Percentiles rank a stretch among this genome's conserved stretches.
These are phyloP conservation scores for Rhytidhysteron rufulum DNA, from an alignment of 2,329 filamentous ascomycete genomes.

Conservation along the genomic window DNA sequence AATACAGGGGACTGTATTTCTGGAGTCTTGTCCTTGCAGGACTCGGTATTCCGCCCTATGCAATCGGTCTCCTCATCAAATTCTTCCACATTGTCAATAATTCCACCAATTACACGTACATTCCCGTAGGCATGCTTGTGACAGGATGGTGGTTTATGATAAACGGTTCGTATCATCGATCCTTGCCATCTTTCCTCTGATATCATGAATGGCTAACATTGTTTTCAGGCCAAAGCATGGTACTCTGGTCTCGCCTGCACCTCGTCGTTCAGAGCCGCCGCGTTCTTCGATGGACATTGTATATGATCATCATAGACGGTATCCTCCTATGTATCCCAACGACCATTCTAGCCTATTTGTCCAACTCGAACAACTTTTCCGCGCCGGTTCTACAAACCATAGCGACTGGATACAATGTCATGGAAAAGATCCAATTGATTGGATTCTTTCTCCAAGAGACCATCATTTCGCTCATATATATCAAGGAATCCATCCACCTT, in stretches of 20 bases:
- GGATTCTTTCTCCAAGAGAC: conserved; percentile 42
- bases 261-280: conserved; percentile 52
- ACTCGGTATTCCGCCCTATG: conserved; percentile 45
- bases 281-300: conserved; percentile 48
- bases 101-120: background rate
- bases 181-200: no score
- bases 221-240: conserved; percentile 59
- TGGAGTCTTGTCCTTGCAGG: conserved; percentile 45
- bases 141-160: background rate
- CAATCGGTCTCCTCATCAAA: conserved; percentile 47
- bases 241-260: conserved; percentile 59
- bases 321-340: conserved; percentile 53
- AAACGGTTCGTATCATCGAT: conserved; percentile 31
- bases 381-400: conserved; percentile 7
- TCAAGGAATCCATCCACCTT: conserved; percentile 50
- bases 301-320: conserved; percentile 56
- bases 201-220: conserved; percentile 55
- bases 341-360: conserved; percentile 53
- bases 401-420: conserved; percentile 36
- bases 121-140: background rate
- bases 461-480: conserved; percentile 44
- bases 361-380: conserved; percentile 32
- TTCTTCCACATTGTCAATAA: conserved; percentile 34
- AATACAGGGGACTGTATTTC: conserved; percentile 44
- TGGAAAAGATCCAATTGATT: conserved; percentile 45